A percentile compares a stretch with the other conserved stretches of the same genome.
phyloP scores from a whole-genome alignment of 1,284 basidiomycete genomes.

The Schizophyllum amplum region DNA sequence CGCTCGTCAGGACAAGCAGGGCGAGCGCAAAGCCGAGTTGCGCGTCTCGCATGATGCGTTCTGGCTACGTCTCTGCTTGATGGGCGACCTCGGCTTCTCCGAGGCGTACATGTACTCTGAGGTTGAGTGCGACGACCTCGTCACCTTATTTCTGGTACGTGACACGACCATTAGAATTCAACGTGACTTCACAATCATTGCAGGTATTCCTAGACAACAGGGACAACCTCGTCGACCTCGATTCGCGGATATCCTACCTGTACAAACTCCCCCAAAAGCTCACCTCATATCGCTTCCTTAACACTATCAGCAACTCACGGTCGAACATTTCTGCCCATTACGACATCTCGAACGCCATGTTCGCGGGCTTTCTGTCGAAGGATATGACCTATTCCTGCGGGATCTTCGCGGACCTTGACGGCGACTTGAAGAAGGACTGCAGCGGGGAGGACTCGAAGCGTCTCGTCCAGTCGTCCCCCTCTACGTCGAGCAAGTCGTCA shows the following conservation, averaged over 20 bases:
- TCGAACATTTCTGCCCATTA: conserved; percentile 74
- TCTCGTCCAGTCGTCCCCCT: conserved; percentile 11
- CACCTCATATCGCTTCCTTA: conserved; percentile 53
- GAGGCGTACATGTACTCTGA: conserved; percentile 75
- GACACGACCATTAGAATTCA: neutral
- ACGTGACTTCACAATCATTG: neutral
- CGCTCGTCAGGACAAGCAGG: conserved; percentile 10
- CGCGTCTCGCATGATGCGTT: conserved; percentile 55
- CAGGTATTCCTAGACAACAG: conserved; percentile 66
- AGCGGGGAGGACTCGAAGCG: too few relatives aligned
- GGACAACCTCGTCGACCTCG: conserved; percentile 38
- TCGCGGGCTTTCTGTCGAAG: conserved; percentile 52
- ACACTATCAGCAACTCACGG: conserved; percentile 52
- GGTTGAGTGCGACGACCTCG: conserved; percentile 56
- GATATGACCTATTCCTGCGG: conserved; percentile 84
- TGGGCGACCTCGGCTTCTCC: conserved; percentile 64
- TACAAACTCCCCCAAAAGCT: conserved; percentile 50
- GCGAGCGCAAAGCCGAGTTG: conserved; percentile 36
- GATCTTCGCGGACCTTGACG: conserved; percentile 60
- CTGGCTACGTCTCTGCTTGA: conserved; percentile 56
- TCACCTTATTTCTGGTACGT: conserved; percentile 51
- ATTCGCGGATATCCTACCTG: conserved; percentile 40
- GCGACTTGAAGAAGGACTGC: conserved; percentile 37
- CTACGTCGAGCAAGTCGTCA: conserved; percentile 8
- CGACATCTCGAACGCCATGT: conserved; percentile 61